phyloP scores from a whole-genome alignment of 768 basidiomycete species.

The Tulasnella sp. region DNA sequence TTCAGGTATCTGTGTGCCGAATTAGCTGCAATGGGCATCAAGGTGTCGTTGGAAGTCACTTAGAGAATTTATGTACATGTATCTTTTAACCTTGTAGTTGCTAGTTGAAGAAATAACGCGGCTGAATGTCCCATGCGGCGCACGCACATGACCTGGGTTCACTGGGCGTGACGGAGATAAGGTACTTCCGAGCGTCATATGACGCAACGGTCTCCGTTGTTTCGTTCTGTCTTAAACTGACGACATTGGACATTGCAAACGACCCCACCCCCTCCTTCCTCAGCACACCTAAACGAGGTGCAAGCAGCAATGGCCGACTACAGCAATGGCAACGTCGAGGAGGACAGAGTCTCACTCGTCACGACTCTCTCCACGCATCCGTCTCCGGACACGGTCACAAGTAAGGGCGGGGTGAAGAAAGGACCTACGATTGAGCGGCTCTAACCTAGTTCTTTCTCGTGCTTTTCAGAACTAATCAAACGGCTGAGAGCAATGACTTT shows the following conservation, averaged over 20 bases:
- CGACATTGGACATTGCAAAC: background rate
- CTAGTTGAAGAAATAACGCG: background rate
- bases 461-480: conserved; percentile 63
- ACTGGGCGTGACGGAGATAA: background rate
- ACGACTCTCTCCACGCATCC: conserved; percentile 50
- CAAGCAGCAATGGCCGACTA: background rate
- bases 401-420: conserved; percentile 39
- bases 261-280: background rate
- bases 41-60: conserved; percentile 62
- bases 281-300: background rate
- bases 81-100: background rate
- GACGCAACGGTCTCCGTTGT: background rate
- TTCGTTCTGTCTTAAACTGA: background rate
- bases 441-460: background rate
- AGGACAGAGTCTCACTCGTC: conserved; percentile 47
- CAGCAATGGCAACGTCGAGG: conserved; percentile 22
- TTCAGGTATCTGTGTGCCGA: conserved; percentile 94
- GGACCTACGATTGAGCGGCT: background rate
- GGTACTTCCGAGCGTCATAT: background rate
- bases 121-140: background rate
- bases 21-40: conserved; percentile 97
- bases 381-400: conserved; percentile 68
- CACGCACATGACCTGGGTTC: background rate
- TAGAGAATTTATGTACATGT: background rate
- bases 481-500: conserved; percentile 73